Base-by-base conservation (phyloP, 805 yeast species). In the Candida takata region DNA sequence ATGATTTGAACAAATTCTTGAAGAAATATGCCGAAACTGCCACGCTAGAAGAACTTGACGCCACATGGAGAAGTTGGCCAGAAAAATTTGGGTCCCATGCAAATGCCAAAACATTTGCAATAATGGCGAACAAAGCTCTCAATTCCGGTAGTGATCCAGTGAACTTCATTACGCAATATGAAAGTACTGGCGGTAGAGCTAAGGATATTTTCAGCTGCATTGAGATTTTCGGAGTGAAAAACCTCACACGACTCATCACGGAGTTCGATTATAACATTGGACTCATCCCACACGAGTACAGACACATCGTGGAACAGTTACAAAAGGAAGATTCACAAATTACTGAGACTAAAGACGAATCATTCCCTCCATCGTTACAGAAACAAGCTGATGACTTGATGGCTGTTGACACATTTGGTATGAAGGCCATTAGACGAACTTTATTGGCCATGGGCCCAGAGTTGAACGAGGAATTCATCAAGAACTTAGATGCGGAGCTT, bases 361-460 rank as follows among this genome's bases (percentile, higher is more conserved):
- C 45, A 15, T 34, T 51, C 3, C 55, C 65, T 27, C 67, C 64
- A 13, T 49, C 73, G 0, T 51, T 84, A 11, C 83, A 80, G 42
- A 73, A 73, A 28, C 66, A 63, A 8, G 64, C 70, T 24, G 77
- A 67, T 3, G 63, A 63, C 12, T 66, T 88, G 33, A 59, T 61
- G 31, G 68, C 94, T 2, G 95, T 85, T 8, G 79, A 77, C 29
- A 75, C 95, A 0, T 74, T 77, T 41, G 94, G 92, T 10, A 69
- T 87, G 61, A 79, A 79, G 45, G 80, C 79, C 12, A 79, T 88
- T 40, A 75, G 90, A 54, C 84, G 83, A 47, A 74, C 90, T 3
- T 64, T 87, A 27, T 53, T 76, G 16, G 83, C 79, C 1, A 55
- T 78, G 54, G 33, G 48, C 54, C 40, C 58, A 48, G 36, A 57